Evolutionary conservation across 2,329 filamentous ascomycete genomes (phyloP).

Genomic region (Paracorniculantispora psalliotae): DNA sequence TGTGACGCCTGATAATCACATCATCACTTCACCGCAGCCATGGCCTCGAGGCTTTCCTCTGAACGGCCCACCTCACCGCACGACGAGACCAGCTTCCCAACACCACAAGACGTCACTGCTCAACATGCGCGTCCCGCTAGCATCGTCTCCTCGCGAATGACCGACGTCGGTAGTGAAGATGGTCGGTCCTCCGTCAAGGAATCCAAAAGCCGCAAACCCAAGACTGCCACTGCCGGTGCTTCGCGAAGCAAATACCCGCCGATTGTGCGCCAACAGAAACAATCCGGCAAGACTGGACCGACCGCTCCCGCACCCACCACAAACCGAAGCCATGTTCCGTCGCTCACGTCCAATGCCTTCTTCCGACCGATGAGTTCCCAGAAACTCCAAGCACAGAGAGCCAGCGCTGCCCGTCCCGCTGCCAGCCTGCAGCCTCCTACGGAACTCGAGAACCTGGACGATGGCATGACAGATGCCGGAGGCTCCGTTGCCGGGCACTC

Average conservation of each 20-base stretch:
- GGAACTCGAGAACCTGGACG: constrained; percentile 29
- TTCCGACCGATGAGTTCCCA: constrained; percentile 97
- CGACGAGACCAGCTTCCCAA: constrained; percentile 35
- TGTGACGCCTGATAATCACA: background rate
- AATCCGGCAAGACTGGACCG: constrained; percentile 37
- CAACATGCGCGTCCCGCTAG: constrained; percentile 51
- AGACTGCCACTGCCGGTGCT: constrained; percentile 33
- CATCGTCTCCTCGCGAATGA: constrained; percentile 69
- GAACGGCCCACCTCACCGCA: constrained; percentile 32
- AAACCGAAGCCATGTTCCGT: constrained; percentile 83
- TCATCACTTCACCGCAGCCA: background rate
- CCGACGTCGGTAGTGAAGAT: constrained; percentile 56
- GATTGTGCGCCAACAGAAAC: constrained; percentile 40
- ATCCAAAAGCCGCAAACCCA: constrained; percentile 26
- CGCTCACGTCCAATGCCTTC: constrained; percentile 83
- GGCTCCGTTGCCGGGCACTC: constrained; percentile 40
- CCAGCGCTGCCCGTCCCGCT: constrained; percentile 44
- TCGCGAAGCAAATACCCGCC: constrained; percentile 49
- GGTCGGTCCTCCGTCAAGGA: constrained; percentile 24
- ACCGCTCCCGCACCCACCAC: constrained; percentile 47
- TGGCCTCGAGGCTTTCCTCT: constrained; percentile 14
- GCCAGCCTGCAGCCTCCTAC: constrained; percentile 34
- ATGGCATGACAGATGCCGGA: constrained; percentile 38
- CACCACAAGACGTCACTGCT: constrained; percentile 36
- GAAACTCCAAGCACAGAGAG: constrained; percentile 83